Conservation (phyloP, 2,329 filamentous ascomycete genomes). For the Hypoxylon sp. region DNA sequence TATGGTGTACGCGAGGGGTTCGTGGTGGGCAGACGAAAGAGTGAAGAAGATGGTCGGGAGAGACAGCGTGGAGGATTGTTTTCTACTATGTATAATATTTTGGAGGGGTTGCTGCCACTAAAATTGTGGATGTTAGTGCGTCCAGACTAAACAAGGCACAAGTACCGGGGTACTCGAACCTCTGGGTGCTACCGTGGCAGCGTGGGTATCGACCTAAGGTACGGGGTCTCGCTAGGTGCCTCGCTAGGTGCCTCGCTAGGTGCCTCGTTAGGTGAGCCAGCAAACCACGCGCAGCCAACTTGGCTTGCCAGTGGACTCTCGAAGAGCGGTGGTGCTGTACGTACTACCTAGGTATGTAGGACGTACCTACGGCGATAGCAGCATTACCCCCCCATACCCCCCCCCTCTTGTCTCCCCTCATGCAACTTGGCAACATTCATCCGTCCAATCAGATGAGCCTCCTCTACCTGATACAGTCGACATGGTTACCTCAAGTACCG, state of each 20-base stretch:
- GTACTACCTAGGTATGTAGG: neutral
- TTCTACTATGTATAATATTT: slow-evolving; percentile 36
- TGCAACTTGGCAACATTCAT: slow-evolving; percentile 37
- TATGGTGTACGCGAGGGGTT: slow-evolving; percentile 22
- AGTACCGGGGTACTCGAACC: no score
- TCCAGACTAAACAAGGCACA: neutral
- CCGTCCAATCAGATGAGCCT: slow-evolving; percentile 27
- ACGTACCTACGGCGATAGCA: neutral
- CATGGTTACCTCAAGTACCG: neutral
- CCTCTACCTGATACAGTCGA: slow-evolving; percentile 28
- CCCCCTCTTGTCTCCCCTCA: slow-evolving; percentile 31
- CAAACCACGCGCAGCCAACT: no score
- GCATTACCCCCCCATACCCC: no score
- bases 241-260: no score
- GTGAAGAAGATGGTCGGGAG: slow-evolving; percentile 20
- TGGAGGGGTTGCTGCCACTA: slow-evolving; percentile 30
- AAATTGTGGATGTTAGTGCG: slow-evolving; percentile 21
- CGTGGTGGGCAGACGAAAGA: slow-evolving; percentile 30
- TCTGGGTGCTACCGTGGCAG: no score
- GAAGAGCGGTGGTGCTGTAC: no score
- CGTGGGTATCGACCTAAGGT: no score
- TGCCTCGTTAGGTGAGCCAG: no score
- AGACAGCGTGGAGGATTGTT: slow-evolving; percentile 11
- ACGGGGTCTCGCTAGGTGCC: no score
- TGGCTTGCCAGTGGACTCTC: no score